Percentiles rank a stretch among this genome's conserved stretches.
Evolutionary conservation across 768 basidiomycete genomes (phyloP).

Genomic region (Dentipellis fragilis): DNA sequence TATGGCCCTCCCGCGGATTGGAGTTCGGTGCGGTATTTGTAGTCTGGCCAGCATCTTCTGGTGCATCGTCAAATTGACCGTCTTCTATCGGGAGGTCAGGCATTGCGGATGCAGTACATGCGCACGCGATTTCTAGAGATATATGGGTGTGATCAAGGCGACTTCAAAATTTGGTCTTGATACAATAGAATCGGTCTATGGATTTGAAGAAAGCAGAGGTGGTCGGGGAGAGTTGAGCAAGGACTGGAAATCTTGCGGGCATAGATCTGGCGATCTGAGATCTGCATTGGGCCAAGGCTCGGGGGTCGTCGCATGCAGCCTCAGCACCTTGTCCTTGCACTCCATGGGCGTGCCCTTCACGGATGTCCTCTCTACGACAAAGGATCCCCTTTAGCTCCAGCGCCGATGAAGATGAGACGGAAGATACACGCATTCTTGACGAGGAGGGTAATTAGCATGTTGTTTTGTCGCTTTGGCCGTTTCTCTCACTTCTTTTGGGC

Average conservation of each 20-base stretch:
- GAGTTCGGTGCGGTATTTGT: constrained; percentile 3
- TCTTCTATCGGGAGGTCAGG: constrained; percentile 23
- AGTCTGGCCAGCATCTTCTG: constrained; percentile 19
- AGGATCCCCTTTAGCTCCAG: background rate
- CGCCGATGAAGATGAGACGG: background rate
- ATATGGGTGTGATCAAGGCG: no score
- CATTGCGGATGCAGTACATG: background rate
- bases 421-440: background rate
- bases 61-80: constrained; percentile 59
- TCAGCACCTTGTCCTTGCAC: no score
- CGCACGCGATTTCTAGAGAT: no score
- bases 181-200: no score
- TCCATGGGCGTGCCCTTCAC: background rate
- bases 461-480: background rate
- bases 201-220: no score
- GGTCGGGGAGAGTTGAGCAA: no score
- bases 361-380: background rate
- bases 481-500: background rate
- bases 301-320: no score
- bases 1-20: constrained; percentile 19
- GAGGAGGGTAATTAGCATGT: background rate
- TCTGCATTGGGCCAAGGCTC: no score
- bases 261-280: no score
- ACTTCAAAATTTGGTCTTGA: no score
- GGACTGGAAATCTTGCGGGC: no score